Percentiles rank a stretch among this genome's conserved stretches.
Evolutionary conservation across 257 asterid genomes (phyloP).

Genomic region (Verbena officinalis): DNA sequence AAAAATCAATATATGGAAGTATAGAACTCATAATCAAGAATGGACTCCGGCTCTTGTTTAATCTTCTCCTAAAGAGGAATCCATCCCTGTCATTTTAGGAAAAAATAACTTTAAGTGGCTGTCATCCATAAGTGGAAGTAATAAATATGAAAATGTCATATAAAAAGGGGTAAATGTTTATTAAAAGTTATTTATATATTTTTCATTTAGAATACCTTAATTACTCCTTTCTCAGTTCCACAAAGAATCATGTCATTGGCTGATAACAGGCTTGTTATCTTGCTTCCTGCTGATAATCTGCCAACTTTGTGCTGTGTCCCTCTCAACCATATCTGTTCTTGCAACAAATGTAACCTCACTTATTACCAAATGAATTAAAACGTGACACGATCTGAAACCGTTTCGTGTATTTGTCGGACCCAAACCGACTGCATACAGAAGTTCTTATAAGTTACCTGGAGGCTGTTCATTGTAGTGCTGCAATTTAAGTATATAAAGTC

Average conservation of each 20-base stretch:
- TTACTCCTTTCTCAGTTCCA: constrained; percentile 86
- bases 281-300: constrained; percentile 92
- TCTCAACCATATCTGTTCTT: constrained; percentile 78
- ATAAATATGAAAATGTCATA: too few species aligned
- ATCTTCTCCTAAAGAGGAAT: constrained; percentile 70
- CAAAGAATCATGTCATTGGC: constrained; percentile 94
- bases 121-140: not conserved
- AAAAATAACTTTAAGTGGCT: constrained; percentile 1
- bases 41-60: constrained; percentile 4
- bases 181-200: too few species aligned
- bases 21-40: constrained; percentile 11
- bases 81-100: constrained; percentile 75
- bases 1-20: not conserved
- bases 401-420: too few species aligned
- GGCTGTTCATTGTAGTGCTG: constrained; percentile 62
- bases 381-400: not conserved
- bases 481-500: constrained; percentile 78
- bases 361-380: not conserved
- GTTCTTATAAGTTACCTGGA: constrained; percentile 57
- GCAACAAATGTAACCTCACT: not conserved
- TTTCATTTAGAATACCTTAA: constrained; percentile 57
- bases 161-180: too few species aligned
- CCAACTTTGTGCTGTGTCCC: constrained; percentile 91
- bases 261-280: constrained; percentile 77
- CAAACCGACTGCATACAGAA: too few species aligned